Conservation (phyloP, 2,329 filamentous ascomycete species). For the Microthyrium microscopicum region DNA sequence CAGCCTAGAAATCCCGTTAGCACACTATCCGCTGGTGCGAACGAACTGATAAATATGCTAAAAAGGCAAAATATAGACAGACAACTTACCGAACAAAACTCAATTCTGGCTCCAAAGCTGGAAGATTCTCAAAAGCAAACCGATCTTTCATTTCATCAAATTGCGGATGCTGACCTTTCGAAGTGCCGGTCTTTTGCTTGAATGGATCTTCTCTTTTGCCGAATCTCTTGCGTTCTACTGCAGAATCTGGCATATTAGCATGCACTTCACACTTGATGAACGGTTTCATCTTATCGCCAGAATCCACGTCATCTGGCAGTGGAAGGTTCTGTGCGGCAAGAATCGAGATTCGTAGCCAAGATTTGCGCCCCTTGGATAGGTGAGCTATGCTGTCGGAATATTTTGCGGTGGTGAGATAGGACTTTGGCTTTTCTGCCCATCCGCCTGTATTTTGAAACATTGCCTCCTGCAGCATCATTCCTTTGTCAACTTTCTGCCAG, state of each 20-base stretch:
- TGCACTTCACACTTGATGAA: constrained; percentile 69
- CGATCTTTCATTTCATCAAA: constrained; percentile 27
- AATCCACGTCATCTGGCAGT: constrained; percentile 35
- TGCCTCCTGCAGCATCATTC: constrained; percentile 90
- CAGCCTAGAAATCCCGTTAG: constrained; percentile 34
- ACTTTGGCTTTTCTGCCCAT: constrained; percentile 70
- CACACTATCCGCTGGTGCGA: background rate
- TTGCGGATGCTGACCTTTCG: constrained; percentile 25
- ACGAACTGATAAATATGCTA: background rate
- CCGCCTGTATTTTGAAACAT: constrained; percentile 74
- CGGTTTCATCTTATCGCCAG: constrained; percentile 50
- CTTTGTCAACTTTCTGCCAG: constrained; percentile 81
- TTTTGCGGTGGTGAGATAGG: constrained; percentile 36
- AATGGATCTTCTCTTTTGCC: constrained; percentile 36
- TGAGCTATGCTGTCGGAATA: constrained; percentile 22
- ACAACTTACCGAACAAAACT: constrained; percentile 28
- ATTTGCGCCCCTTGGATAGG: constrained; percentile 29
- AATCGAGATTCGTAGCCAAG: constrained; percentile 46
- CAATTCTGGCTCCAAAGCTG: constrained; percentile 27
- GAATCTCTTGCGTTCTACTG: constrained; percentile 1
- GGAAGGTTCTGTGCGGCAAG: constrained; percentile 63
- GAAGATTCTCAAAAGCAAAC: constrained; percentile 27
- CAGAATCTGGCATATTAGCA: constrained; percentile 39
- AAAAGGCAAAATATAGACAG: background rate
- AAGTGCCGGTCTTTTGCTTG: constrained; percentile 29